phyloP scores from a whole-genome alignment of 2,329 filamentous ascomycete genomes.

The Ascochyta clinopodiicola region DNA sequence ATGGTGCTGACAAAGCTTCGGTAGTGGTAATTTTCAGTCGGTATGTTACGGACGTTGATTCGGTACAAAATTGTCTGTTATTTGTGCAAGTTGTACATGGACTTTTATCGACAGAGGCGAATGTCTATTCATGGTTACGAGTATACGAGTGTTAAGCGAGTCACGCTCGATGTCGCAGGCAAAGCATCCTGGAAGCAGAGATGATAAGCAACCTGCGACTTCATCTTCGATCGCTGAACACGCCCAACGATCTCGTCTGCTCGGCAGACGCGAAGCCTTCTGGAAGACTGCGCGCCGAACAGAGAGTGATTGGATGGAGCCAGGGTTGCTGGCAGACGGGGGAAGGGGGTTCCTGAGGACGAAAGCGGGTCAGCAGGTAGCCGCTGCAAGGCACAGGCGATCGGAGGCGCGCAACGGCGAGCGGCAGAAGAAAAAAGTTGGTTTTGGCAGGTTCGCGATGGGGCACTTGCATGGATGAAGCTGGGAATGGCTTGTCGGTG shows the following conservation, averaged over 20 bases:
- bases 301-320: slow-evolving; percentile 23
- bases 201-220: not conserved
- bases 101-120: not conserved
- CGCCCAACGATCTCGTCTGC: slow-evolving; percentile 9
- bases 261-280: slow-evolving; percentile 26
- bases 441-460: slow-evolving; percentile 15
- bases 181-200: not conserved
- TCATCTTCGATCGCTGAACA: not conserved
- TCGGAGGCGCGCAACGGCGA: slow-evolving; percentile 24
- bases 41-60: too few species aligned
- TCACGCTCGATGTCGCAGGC: not conserved
- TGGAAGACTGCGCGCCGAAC: slow-evolving; percentile 22
- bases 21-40: too few species aligned
- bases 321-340: slow-evolving; percentile 10
- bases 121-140: slow-evolving; percentile 3
- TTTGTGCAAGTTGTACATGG: too few species aligned
- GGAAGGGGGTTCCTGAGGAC: slow-evolving; percentile 33
- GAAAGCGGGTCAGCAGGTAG: slow-evolving; percentile 36
- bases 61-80: too few species aligned
- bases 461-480: slow-evolving; percentile 20
- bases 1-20: too few species aligned
- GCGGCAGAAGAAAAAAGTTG: slow-evolving; percentile 19
- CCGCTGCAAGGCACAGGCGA: slow-evolving; percentile 45
- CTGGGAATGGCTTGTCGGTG: slow-evolving; percentile 11
- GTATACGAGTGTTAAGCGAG: not conserved